These are phyloP conservation scores for Lodderomyces pseudojiufengensis DNA, from an alignment of 1,139 yeast species.

Conservation along the genomic window DNA sequence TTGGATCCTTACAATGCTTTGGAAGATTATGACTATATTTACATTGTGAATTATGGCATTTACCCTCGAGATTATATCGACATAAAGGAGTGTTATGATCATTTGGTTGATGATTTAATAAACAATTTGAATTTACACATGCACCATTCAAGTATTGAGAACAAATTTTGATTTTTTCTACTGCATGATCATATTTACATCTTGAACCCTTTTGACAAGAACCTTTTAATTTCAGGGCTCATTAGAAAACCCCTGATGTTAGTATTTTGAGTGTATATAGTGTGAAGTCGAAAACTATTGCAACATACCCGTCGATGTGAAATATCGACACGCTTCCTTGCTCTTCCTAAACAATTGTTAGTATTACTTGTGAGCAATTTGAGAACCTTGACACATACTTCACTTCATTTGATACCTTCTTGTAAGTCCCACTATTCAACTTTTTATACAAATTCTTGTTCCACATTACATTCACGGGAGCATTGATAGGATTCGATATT, in stretches of 20 bases:
- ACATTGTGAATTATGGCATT: conserved; percentile 57
- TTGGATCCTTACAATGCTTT: conserved; percentile 34
- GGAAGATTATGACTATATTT: conserved; percentile 45
- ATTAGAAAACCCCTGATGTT: conserved; percentile 17
- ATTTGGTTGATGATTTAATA: conserved; percentile 52
- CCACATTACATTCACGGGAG: conserved; percentile 24
- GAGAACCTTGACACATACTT: background rate
- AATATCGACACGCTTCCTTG: conserved; percentile 36
- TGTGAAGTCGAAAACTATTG: conserved; percentile 2
- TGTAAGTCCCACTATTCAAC: conserved; percentile 27
- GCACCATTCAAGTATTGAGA: conserved; percentile 41
- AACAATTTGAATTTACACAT: conserved; percentile 51
- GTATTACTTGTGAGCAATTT: conserved; percentile 13
- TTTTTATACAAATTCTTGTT: conserved; percentile 25
- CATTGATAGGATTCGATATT: conserved; percentile 15
- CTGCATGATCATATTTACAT: conserved; percentile 58
- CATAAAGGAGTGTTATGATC: conserved; percentile 70
- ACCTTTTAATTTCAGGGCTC: conserved; percentile 33
- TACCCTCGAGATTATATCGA: conserved; percentile 44
- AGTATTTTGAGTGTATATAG: conserved; percentile 15
- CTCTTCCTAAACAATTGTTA: conserved; percentile 16
- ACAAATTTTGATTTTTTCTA: conserved; percentile 52
- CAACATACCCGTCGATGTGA: conserved; percentile 40
- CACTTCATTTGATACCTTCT: no score
- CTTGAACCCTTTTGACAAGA: conserved; percentile 48